Evolutionary conservation across 2,329 filamentous ascomycete species (phyloP).

Genomic region (Venturia aucupariae): DNA sequence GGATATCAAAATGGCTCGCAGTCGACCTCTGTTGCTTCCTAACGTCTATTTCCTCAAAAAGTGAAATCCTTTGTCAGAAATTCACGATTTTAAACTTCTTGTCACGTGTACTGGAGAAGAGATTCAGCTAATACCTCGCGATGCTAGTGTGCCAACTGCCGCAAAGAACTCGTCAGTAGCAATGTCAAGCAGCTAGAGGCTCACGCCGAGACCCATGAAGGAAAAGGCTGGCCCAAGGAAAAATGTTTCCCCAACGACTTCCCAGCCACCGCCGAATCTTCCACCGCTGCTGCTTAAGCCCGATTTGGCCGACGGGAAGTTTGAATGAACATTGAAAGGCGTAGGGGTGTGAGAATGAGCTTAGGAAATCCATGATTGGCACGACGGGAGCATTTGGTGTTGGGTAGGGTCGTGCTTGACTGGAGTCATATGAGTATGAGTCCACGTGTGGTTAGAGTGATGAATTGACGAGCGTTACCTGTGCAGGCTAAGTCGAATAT

Average conservation of each 20-base stretch:
- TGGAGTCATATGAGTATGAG: conserved; percentile 1
- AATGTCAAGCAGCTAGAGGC: conserved; percentile 43
- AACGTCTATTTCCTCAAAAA: neutral
- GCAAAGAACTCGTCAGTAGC: conserved; percentile 43
- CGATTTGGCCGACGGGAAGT: neutral
- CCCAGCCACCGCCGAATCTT: conserved; percentile 16
- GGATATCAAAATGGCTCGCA: neutral
- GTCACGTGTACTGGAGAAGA: neutral
- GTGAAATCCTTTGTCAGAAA: neutral
- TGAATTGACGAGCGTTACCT: neutral
- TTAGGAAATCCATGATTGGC: neutral
- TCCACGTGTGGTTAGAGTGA: neutral
- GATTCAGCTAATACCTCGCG: neutral
- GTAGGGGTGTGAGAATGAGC: neutral
- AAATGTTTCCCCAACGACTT: conserved; percentile 50
- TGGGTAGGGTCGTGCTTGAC: neutral
- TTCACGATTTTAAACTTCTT: neutral
- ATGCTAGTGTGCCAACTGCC: conserved; percentile 42
- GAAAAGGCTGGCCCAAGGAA: conserved; percentile 45
- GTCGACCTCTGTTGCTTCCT: neutral
- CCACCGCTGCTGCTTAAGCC: neutral
- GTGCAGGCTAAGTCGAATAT: neutral
- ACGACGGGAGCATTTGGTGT: conserved; percentile 4
- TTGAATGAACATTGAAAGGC: neutral
- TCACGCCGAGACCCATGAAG: conserved; percentile 44